Base-by-base conservation (phyloP, 2,329 filamentous ascomycete genomes). In the Juglanconis sp. region DNA sequence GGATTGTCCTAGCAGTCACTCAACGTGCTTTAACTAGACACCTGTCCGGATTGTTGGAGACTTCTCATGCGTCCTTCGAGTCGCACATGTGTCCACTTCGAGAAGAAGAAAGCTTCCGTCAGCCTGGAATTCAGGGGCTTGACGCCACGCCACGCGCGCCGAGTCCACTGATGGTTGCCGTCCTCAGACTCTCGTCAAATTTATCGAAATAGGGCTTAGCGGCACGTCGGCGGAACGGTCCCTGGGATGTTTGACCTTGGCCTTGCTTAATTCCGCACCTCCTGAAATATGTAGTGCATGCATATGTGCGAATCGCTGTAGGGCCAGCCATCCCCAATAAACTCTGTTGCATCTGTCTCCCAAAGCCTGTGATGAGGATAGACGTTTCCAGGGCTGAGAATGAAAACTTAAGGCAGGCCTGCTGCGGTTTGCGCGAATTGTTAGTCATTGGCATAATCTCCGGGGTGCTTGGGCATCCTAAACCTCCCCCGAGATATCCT, bases 161-260 rank as follows among this genome's bases (percentile, higher is more conserved):
- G 10, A 30, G 51, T 38, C 46, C 36, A 30, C 30, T 31, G n/a
- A 55, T 7, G 31, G 31, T 31, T 34, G 15, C 5, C 51, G 17
- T 56, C 36, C 57, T 51, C 58, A 17, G 66, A 58, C 32, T 61
- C 66, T 76, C 73, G 74, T 74, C 69, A 74, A 76, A 72, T 66
- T 73, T 75, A 69, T 73, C 73, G 69, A 66, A 72, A 74, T 69
- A 68, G 55, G 70, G 72, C 67, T 70, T 76, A 75, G 74, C 69
- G 72, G 64, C 35, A 50, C 46, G 36, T 32, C 32, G 24, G 5
- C 52, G 59, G 61, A 58, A 54, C 54, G 47, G 53, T 34, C 31
- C 48, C 34, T 36, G 31, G n/a, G 17, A 35, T n/a, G 13, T 38
- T 8, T 15, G 11, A 24, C 15, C 11, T 35, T 44, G 47, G 15